Base-by-base conservation (phyloP, 169 alveolate species). In the Cryptosporidium tyzzeri region DNA sequence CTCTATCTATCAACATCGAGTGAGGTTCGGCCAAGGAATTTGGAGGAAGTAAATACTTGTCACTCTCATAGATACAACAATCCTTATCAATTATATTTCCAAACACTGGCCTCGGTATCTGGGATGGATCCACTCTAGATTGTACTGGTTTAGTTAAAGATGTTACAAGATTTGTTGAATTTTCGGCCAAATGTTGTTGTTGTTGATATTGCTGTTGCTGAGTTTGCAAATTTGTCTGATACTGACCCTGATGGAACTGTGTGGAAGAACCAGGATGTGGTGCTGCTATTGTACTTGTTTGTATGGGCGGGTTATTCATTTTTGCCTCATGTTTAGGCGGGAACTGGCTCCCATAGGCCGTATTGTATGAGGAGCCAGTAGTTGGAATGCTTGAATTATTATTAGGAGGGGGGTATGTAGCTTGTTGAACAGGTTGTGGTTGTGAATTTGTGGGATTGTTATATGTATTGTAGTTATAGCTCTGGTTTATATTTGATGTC, bases 101-200 rank as follows among this genome's bases (percentile, higher is more conserved):
- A 80, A 62, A 80, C 12, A 35, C 31, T 31, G 89, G 89, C 45
- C 89, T 59, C n/a, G 89, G 89, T 62, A 80, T 80, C 26, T 80
- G 89, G 14, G 89, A 59, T 12, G 89, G 89, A 26, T 80, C 89
- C n/a, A 80, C 89, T 61, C 89, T 58, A 44, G 89, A 62, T 65
- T 80, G 89, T 2, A 80, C 62, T 8, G 89, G 75, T 65, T 80
- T 80, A 26, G 75, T 80, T 33, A 80, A 80, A 18, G 89, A 62
- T 9, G 89, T 62, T 1, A 80, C 89, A 53, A 73, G 58, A 35
- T 44, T 59, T 18, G 58, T 10, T 21, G 44, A 16, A 41, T 45
- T 44, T 21, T 69, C 62, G 21, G 6, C 1, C 21, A 21, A 14
- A 21, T 59, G 69, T 59, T 59, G 69, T 26, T 59, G 71, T 21